These are phyloP conservation scores for Penicillium sclerotigenum DNA, from an alignment of 2,329 filamentous ascomycete species.

Conservation along the genomic window DNA sequence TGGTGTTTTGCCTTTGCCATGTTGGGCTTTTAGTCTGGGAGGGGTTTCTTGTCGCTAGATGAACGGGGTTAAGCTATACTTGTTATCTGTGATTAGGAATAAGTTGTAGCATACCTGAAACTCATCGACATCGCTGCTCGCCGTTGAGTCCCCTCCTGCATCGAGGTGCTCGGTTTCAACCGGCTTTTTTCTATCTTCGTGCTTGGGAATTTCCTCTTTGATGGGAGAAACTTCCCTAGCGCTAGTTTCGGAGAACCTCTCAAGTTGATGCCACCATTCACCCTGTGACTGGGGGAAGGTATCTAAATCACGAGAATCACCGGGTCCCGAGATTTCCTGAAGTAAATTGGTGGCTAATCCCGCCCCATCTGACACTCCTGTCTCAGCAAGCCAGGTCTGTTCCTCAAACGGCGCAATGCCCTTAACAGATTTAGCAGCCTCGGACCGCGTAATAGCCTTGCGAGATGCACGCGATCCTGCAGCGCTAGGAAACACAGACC, in stretches of 20 bases:
- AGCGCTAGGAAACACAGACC: slow-evolving; percentile 55
- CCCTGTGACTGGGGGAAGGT: slow-evolving; percentile 20
- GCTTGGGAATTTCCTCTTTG: slow-evolving; percentile 1
- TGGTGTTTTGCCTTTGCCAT: not conserved
- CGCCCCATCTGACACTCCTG: slow-evolving; percentile 15
- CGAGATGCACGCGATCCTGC: slow-evolving; percentile 46
- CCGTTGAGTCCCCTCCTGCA: slow-evolving; percentile 22
- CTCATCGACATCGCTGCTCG: slow-evolving; percentile 34
- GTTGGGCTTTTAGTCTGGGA: slow-evolving; percentile 25
- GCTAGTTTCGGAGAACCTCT: not conserved
- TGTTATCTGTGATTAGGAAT: not conserved
- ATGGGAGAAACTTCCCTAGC: not conserved
- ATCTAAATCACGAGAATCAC: slow-evolving; percentile 3
- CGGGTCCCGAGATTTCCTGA: slow-evolving; percentile 22
- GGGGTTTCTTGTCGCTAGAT: slow-evolving; percentile 39
- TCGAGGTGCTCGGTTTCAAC: slow-evolving; percentile 2
- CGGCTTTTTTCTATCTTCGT: not conserved
- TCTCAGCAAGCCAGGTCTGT: slow-evolving; percentile 42
- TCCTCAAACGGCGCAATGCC: slow-evolving; percentile 56
- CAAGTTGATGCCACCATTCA: slow-evolving; percentile 37
- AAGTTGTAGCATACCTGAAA: slow-evolving; percentile 34
- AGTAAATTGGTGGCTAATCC: slow-evolving; percentile 27
- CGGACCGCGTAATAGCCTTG: slow-evolving; percentile 47
- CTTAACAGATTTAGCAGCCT: slow-evolving; percentile 53
- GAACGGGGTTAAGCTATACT: not conserved